Evolutionary conservation across 805 yeast species (phyloP).

Genomic region (Zygotorulaspora chibaensis): DNA sequence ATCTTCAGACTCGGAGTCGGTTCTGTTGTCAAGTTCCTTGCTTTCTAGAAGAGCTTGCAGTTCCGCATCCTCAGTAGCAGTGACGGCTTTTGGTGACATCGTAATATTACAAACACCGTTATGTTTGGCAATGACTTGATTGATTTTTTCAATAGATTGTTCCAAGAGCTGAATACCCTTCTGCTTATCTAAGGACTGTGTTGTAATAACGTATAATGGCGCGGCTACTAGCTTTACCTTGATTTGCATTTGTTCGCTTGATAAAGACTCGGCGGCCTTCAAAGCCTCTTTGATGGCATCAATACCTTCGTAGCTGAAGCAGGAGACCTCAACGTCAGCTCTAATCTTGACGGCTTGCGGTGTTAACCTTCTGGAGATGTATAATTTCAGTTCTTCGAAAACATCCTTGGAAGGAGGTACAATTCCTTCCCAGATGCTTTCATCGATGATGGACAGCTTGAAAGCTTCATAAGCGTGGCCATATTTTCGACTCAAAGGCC

Average conservation of each 20-base stretch:
- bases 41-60: conserved; percentile 92
- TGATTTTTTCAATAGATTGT: conserved; percentile 73
- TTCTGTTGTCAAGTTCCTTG: conserved; percentile 83
- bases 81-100: conserved; percentile 98
- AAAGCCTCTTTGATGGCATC: conserved; percentile 93
- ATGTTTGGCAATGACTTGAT: conserved; percentile 59
- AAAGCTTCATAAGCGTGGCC: conserved; percentile 98
- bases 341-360: conserved; percentile 98
- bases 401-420: conserved; percentile 68
- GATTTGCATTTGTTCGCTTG: conserved; percentile 82
- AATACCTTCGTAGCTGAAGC: conserved; percentile 95
- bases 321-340: conserved; percentile 97
- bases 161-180: conserved; percentile 78
- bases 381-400: conserved; percentile 76
- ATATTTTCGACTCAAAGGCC: conserved; percentile 94
- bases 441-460: conserved; percentile 90
- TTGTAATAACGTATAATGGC: conserved; percentile 89
- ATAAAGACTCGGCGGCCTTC: conserved; percentile 75
- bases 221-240: conserved; percentile 96
- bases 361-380: conserved; percentile 89
- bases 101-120: conserved; percentile 90
- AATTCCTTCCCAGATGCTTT: conserved; percentile 75
- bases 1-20: conserved; percentile 72
- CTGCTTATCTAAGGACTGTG: conserved; percentile 87
- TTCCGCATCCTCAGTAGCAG: conserved; percentile 97